Conservation (phyloP, 495 filamentous ascomycete genomes). For the Astrocystis sublimbata region DNA sequence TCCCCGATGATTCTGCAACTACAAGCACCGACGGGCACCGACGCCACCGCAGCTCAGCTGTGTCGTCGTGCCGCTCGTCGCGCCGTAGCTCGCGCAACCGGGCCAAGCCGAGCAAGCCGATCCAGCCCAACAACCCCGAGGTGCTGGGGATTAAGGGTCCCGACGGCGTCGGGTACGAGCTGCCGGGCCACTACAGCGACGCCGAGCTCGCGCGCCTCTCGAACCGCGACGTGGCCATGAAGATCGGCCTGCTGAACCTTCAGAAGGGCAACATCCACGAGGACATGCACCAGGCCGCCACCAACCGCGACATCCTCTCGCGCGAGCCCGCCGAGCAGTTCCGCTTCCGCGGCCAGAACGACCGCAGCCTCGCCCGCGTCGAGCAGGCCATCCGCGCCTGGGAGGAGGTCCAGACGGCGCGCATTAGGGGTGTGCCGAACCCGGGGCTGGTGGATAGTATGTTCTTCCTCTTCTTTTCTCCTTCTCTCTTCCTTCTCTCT, state of each 20-base stretch:
- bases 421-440: background rate
- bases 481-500: too few relatives aligned
- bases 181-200: conserved; percentile 5
- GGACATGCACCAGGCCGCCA: conserved; percentile 14
- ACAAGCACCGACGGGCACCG: background rate
- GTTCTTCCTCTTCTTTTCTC: too few relatives aligned
- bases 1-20: background rate
- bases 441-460: conserved; percentile 11
- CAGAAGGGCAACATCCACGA: conserved; percentile 17
- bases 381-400: conserved; percentile 15
- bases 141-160: conserved; percentile 11
- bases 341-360: background rate
- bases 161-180: conserved; percentile 12
- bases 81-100: too few relatives aligned
- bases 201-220: conserved; percentile 13
- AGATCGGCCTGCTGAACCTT: conserved; percentile 19
- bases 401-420: conserved; percentile 9
- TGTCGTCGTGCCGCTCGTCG: background rate
- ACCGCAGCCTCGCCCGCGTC: background rate
- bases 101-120: too few relatives aligned
- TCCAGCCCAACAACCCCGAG: background rate
- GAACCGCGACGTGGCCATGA: conserved; percentile 6
- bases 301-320: conserved; percentile 8
- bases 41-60: background rate
- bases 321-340: conserved; percentile 12